phyloP scores from a whole-genome alignment of 768 basidiomycete genomes.

The Russula brevipes region DNA sequence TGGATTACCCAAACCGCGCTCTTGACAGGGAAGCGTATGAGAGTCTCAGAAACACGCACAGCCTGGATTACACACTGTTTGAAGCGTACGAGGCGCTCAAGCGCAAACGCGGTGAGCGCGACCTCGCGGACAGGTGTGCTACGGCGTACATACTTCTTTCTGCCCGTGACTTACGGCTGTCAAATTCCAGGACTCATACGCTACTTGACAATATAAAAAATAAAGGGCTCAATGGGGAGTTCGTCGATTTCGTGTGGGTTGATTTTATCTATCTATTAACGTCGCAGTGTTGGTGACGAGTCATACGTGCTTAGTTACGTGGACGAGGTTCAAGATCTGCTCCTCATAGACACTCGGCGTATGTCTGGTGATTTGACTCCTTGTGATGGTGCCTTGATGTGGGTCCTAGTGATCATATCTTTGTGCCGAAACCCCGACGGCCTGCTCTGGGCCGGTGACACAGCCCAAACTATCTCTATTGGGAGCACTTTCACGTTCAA shows the following conservation, averaged over 20 bases:
- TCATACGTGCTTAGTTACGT: conserved; percentile 45
- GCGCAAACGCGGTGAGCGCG: conserved; percentile 39
- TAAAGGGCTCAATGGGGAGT: conserved; percentile 35
- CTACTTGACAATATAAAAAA: conserved; percentile 39
- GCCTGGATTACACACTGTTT: conserved; percentile 37
- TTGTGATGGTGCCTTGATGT: neutral
- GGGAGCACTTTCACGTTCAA: conserved; percentile 70
- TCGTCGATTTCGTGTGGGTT: conserved; percentile 52
- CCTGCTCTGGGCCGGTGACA: conserved; percentile 76
- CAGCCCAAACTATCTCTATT: conserved; percentile 69
- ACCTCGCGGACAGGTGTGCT: conserved; percentile 55
- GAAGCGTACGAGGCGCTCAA: conserved; percentile 47
- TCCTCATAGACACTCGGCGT: conserved; percentile 61
- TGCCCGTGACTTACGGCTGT: neutral
- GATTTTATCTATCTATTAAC: neutral
- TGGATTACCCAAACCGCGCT: conserved; percentile 24
- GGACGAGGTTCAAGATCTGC: conserved; percentile 70
- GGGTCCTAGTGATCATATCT: conserved; percentile 48
- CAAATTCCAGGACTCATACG: conserved; percentile 42
- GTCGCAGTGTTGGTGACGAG: neutral
- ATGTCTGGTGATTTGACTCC: conserved; percentile 22
- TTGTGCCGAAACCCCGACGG: conserved; percentile 63
- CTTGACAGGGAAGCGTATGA: conserved; percentile 16
- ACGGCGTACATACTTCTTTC: neutral
- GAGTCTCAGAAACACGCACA: neutral